Conservation (phyloP, 1,284 basidiomycete species). For the Apiotrichum sp. region DNA sequence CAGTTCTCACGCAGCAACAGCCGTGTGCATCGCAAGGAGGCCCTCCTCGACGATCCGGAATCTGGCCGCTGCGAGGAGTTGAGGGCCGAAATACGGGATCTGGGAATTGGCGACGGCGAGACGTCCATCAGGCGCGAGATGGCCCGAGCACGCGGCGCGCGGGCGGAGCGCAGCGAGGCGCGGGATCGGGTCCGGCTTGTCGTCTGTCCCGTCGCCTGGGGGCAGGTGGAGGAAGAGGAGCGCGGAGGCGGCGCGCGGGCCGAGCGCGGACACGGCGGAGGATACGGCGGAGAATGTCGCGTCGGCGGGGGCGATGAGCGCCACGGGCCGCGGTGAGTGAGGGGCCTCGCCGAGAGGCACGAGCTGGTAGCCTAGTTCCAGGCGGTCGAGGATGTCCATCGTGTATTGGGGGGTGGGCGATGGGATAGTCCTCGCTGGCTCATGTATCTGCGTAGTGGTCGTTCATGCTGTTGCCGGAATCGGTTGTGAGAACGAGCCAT, state of each 20-base stretch:
- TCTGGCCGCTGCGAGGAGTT: not conserved
- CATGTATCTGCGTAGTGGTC: too few relatives aligned
- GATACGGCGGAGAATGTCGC: not conserved
- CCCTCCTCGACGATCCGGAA: constrained; percentile 1
- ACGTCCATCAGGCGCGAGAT: not conserved
- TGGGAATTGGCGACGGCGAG: not conserved
- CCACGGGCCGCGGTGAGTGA: not conserved
- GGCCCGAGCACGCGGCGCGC: not conserved
- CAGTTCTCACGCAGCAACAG: not conserved
- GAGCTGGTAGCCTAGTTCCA: not conserved
- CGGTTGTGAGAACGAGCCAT: too few relatives aligned
- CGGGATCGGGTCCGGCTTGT: not conserved
- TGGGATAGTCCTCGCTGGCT: too few relatives aligned
- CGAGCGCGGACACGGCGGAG: not conserved
- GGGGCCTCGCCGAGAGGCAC: not conserved
- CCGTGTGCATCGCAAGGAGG: not conserved
- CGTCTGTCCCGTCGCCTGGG: not conserved
- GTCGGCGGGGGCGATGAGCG: not conserved
- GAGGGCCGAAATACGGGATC: not conserved
- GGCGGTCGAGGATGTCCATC: not conserved
- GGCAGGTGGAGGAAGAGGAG: not conserved
- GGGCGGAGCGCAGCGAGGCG: not conserved
- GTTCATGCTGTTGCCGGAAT: too few relatives aligned
- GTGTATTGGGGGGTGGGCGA: not conserved
- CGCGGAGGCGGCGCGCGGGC: not conserved